These are phyloP conservation scores for Hirsutella minnesotensis DNA, from an alignment of 2,329 filamentous ascomycete species.

Conservation along the genomic window DNA sequence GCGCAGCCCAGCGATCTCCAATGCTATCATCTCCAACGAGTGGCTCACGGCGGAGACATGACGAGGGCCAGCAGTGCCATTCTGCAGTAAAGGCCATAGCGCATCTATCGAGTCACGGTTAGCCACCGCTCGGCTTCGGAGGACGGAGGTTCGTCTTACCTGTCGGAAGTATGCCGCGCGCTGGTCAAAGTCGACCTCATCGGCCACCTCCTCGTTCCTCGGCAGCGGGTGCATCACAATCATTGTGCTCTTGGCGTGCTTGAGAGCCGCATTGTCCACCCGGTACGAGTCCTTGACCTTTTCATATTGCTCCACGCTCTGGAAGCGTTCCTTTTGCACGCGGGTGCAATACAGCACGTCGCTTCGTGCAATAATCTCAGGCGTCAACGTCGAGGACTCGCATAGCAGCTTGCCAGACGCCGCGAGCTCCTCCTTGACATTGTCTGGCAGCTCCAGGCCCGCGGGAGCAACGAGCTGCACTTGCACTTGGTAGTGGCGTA, in stretches of 20 bases:
- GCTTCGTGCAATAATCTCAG: constrained; percentile 73
- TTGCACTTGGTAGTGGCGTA: constrained; percentile 89
- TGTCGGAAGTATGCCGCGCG: constrained; percentile 97
- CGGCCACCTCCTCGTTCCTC: constrained; percentile 81
- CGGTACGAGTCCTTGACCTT: constrained; percentile 78
- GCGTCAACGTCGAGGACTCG: constrained; percentile 69
- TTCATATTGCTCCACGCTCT: constrained; percentile 71
- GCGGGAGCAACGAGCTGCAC: constrained; percentile 85
- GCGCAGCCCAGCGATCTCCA: neutral
- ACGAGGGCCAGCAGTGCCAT: constrained; percentile 95
- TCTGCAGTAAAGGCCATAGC: constrained; percentile 92
- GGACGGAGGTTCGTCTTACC: constrained; percentile 45
- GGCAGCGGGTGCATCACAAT: constrained; percentile 93
- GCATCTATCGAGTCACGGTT: constrained; percentile 52
- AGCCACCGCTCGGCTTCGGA: constrained; percentile 25
- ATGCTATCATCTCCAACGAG: too few relatives aligned
- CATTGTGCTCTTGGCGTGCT: constrained; percentile 85
- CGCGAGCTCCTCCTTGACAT: constrained; percentile 61
- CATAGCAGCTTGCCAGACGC: constrained; percentile 62
- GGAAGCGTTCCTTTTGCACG: constrained; percentile 92
- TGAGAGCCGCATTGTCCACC: constrained; percentile 81
- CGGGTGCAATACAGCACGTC: constrained; percentile 96
- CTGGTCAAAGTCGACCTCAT: constrained; percentile 96
- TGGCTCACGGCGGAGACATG: constrained; percentile 41
- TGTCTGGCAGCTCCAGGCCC: constrained; percentile 62